Evolutionary conservation across 148 eudicot species (phyloP).

Genomic region (Beta vulgaris): DNA sequence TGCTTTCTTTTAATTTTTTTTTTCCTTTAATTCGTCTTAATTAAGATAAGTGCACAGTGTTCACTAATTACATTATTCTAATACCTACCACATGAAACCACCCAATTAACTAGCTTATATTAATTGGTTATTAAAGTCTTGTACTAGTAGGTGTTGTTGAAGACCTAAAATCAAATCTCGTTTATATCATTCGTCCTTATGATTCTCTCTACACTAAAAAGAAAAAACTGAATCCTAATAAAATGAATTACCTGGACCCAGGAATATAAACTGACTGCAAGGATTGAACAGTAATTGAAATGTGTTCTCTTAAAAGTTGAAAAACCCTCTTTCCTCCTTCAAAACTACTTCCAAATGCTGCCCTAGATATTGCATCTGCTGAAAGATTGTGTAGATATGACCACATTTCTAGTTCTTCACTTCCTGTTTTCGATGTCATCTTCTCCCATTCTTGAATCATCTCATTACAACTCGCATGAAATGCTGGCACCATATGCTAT

Average conservation of each 20-base stretch:
- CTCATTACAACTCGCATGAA: slow-evolving; percentile 34
- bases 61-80: no score
- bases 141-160: no score
- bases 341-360: slow-evolving; percentile 45
- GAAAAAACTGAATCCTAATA: no score
- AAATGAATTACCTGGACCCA: slow-evolving; percentile 31
- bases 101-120: no score
- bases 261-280: slow-evolving; percentile 34
- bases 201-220: no score
- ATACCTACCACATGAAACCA: no score
- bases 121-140: no score
- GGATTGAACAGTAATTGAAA: neutral
- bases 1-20: no score
- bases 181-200: no score
- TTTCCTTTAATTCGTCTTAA: no score
- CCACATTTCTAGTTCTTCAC: slow-evolving; percentile 44
- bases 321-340: slow-evolving; percentile 41
- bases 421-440: slow-evolving; percentile 20
- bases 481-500: slow-evolving; percentile 41
- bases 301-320: slow-evolving; percentile 39
- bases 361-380: slow-evolving; percentile 42
- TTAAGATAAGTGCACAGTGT: no score
- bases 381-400: slow-evolving; percentile 41
- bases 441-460: slow-evolving; percentile 42
- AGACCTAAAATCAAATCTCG: no score